Evolutionary conservation across 1,284 basidiomycete genomes (phyloP), one percentile per base, ranked within the genome.

Genomic region (Apiotrichum gamsii): DNA sequence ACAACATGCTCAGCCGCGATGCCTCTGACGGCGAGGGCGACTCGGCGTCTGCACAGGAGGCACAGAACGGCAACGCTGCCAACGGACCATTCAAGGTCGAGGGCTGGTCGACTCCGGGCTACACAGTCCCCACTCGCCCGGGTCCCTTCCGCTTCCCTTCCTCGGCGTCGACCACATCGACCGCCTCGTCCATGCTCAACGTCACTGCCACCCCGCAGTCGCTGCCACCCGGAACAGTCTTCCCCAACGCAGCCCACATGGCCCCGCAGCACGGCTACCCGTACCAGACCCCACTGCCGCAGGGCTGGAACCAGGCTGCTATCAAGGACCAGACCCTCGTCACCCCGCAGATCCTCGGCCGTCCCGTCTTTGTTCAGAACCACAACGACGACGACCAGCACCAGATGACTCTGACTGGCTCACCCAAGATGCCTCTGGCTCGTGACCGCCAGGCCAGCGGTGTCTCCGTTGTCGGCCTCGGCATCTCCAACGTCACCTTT

Each of bases 401-500:
- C 15, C 49, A 54, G 24, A 62, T 65, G 40, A 62, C 63, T 1
- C 54, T 65, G 32, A 6, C 29, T 5, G 48, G 58, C 5, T 60
- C 64, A 19, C 61, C 65, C 11, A 33, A 39, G 15, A 35, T 47
- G 9, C 38, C 28, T 16, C 41, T 23, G 28, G 36, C 52, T 21
- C 52, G 51, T 18, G 39, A 46, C 16, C 50, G 53, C n/a, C 43
- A 59, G 18, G 47, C 47, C 2, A 47, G 47, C 5, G 52, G 54
- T 10, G 59, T 67, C 20, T 53, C 59, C 2, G 47, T 59, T 16
- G 62, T 70, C 39, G 68, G 68, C 1, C 43, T 69, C 5, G 65
- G 67, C 16, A 56, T 70, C 20, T 60, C 65, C 41, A 68, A 65
- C 33, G 65, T 70, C 20, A 54, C 62, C 21, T 64, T 69, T 36